Base-by-base conservation (phyloP, 352 stramenopile species). In the Globisporangium iwayamae region DNA sequence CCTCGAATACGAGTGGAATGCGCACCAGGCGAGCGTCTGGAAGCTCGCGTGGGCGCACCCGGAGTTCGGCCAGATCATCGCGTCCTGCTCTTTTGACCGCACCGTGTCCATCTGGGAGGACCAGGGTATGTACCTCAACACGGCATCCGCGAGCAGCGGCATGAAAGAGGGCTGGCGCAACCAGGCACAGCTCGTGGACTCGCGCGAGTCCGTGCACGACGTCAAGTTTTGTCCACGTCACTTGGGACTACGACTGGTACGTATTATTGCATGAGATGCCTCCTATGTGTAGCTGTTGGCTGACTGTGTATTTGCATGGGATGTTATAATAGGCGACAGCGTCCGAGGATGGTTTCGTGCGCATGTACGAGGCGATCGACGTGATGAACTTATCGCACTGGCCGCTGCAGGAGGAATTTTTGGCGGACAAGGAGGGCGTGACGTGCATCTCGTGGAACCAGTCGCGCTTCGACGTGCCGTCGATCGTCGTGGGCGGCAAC, bases 41-140 rank as follows among this genome's bases (percentile, higher is more conserved):
- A 96, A 96, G 68, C 73, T 99, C 50, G 88, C 83, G 54, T 99
- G 95, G 95, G 93, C 90, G 0, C 94, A 99, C 70, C 94, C 96
- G 0, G 94, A 98, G 78, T 99, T 98, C 74, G 96, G 96, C 54
- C 90, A 98, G 79, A 90, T 98, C 65, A 62, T 99, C 48, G 96
- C 96, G 55, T 98, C 93, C 7, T 98, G 90, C 73, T 89, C 91
- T 46, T 95, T 96, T 51, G 92, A 98, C 74, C 85, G 96, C 63
- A 96, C 94, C 22, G 93, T 97, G 18, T 96, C 91, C 32, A 91
- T 99, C 47, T 98, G 96, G 95, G 94, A 99, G 71, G 96, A 98
- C 75, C 79, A 93, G 61, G 78, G 83, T 53, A 57, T 83, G 70
- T 78, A 84, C 20, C 67, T 90, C 30, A 82, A 81, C 62, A 66